phyloP scores from a whole-genome alignment of 176 grass and related monocot genomes.

The Dactylis glomerata region DNA sequence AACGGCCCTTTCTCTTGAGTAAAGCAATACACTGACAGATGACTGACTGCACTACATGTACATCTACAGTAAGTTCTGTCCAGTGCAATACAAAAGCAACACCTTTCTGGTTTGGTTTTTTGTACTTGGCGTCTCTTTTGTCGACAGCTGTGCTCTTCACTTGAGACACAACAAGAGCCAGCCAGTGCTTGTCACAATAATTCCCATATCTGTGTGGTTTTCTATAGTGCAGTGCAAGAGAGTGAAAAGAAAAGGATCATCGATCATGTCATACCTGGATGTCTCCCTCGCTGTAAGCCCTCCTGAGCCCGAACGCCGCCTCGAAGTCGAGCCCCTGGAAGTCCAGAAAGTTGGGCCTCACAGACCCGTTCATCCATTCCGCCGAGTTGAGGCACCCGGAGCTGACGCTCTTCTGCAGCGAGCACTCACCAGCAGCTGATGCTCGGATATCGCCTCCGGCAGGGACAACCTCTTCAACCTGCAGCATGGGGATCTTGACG shows the following conservation, averaged over 20 bases:
- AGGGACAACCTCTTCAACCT: slow-evolving; percentile 35
- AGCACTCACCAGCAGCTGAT: slow-evolving; percentile 41
- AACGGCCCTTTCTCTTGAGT: slow-evolving; percentile 13
- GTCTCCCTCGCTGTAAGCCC: slow-evolving; percentile 93
- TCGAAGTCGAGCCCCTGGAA: slow-evolving; percentile 86
- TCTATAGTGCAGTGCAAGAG: background rate
- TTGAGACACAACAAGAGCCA: background rate
- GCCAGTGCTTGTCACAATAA: slow-evolving; percentile 26
- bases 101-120: slow-evolving; percentile 24
- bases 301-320: slow-evolving; percentile 74
- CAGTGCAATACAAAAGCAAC: slow-evolving; percentile 4
- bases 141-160: slow-evolving; percentile 19
- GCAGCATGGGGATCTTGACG: slow-evolving; percentile 80
- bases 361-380: slow-evolving; percentile 56
- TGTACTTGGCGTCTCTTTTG: slow-evolving; percentile 11
- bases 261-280: slow-evolving; percentile 57
- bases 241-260: slow-evolving; percentile 12
- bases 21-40: too few species aligned
- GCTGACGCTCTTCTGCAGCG: slow-evolving; percentile 89
- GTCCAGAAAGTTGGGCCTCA: slow-evolving; percentile 79
- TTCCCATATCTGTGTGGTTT: slow-evolving; percentile 10
- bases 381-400: slow-evolving; percentile 74
- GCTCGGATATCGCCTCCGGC: background rate
- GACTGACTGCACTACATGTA: too few species aligned
- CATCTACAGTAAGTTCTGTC: background rate